Evolutionary conservation across 2,329 filamentous ascomycete species (phyloP), one percentile per base, ranked within the genome.

Genomic region (Ophiobolus disseminans): DNA sequence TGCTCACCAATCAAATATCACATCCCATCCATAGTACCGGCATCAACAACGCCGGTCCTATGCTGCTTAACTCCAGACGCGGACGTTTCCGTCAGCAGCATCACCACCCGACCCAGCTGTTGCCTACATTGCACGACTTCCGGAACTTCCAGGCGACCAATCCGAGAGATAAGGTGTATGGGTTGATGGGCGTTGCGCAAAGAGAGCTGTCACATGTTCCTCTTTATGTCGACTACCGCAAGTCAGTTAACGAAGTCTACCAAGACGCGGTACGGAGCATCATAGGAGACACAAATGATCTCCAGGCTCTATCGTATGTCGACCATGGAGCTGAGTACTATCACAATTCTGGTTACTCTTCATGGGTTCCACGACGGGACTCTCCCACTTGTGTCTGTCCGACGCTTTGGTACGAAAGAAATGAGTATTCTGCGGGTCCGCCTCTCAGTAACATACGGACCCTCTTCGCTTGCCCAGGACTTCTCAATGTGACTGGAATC

Each of bases 351-450:
- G 25, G 38, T 4, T 40, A 31, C 16, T 25, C 38, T 16, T 40
- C 38, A 5, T 40, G 38, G 38, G 38, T 40, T 5, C 38, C 38
- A 9, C 38, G 38, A 19, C 31, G 25, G 25, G 38, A 40, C 16
- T 16, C 11, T 30, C n/a, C 25, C 38, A 22, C 19, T 4, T 25
- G 30, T 3, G 9, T 14, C 3, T n/a, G n/a, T n/a, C n/a, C 4
- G 10, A 7, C 6, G 13, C 7, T 32, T 7, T 32, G 30, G 30
- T 14, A 14, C 7, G 30, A 32, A 3, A 32, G 16, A 32, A 32
- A 14, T 14, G 13, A 11, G 9, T 7, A 14, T 8, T 14, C 10
- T 14, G 30, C 30, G n/a, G 6, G n/a, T 2, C 30, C 30, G 16
- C 13, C n/a, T 32, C 10, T 14, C 8, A 14, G 2, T 14, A 7